Evolutionary conservation across 1,284 basidiomycete species (phyloP), one percentile per base, ranked within the genome.

Genomic region (Hemileia vastatrix): DNA sequence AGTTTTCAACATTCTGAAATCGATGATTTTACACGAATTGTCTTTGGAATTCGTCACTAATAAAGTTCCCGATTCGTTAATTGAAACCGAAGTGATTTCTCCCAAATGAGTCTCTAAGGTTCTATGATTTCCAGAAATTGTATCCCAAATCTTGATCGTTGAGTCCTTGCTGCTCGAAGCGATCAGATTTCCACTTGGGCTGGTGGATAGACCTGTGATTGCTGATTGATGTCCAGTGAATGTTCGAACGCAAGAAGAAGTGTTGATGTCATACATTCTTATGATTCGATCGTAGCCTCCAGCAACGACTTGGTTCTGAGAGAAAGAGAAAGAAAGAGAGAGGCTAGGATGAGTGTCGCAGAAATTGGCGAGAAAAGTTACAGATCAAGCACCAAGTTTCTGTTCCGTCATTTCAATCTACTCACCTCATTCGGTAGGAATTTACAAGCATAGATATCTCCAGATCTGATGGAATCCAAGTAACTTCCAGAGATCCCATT

Each of bases 271-370:
- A 72, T 77, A 80, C 31, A 77, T 70, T 3, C 79, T 70, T 1
- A 80, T 70, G 4, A 80, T 78, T 68, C 77, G 77, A 68, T 80
- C 79, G 65, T 80, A 80, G 13, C 77, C 77, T 4, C 78, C 79
- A 0, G 78, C 70, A 1, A 77, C 76, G 19, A 79, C 57, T 51
- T 77, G 76, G 40, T 73, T 68, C 71, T 77, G 60, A 45, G 18
- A 8, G 4, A 27, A 31, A 36, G 18, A 54, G 47, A 50, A 27
- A 31, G 40, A 32, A 45, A 45, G n/a, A n/a, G n/a, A n/a, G n/a
- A n/a, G n/a, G n/a, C n/a, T n/a, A n/a, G n/a, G n/a, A n/a, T n/a
- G n/a, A n/a, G n/a, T n/a, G n/a, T n/a, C n/a, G n/a, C n/a, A n/a
- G n/a, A n/a, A 11, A 57, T 55, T 40, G 54, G 47, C 21, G 21